Evolutionary conservation across 2,329 filamentous ascomycete genomes (phyloP).

Genomic region (Pezicula radicicola): DNA sequence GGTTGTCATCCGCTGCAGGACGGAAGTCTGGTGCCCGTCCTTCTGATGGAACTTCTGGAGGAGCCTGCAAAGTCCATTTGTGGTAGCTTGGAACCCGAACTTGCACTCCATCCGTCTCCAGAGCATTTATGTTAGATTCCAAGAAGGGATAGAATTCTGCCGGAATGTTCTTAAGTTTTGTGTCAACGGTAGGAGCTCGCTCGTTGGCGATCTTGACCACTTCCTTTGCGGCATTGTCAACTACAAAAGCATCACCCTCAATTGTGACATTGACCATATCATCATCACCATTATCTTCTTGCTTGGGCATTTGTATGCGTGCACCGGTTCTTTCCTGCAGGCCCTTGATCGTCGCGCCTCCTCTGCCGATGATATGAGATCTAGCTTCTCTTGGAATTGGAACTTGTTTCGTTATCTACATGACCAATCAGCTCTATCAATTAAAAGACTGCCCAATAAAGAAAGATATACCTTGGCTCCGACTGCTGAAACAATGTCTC

Average conservation of each 20-base stretch:
- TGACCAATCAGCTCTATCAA: slow-evolving; percentile 12
- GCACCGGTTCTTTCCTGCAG: slow-evolving; percentile 89
- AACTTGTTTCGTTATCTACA: slow-evolving; percentile 66
- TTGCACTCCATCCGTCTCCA: slow-evolving; percentile 75
- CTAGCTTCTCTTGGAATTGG: slow-evolving; percentile 80
- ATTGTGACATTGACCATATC: slow-evolving; percentile 80
- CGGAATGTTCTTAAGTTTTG: slow-evolving; percentile 80
- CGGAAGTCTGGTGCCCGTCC: slow-evolving; percentile 68
- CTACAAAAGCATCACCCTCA: slow-evolving; percentile 87
- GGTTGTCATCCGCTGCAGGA: slow-evolving; percentile 67
- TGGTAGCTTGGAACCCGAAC: slow-evolving; percentile 82
- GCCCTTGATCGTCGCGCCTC: slow-evolving; percentile 84
- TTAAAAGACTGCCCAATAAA: slow-evolving; percentile 1
- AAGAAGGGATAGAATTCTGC: slow-evolving; percentile 96
- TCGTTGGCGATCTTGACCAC: slow-evolving; percentile 88
- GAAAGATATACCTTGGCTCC: slow-evolving; percentile 65
- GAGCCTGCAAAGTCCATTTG: slow-evolving; percentile 65
- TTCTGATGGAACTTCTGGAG: slow-evolving; percentile 57
- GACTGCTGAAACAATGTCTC: slow-evolving; percentile 84
- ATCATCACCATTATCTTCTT: slow-evolving; percentile 80
- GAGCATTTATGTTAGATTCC: slow-evolving; percentile 61
- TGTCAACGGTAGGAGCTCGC: slow-evolving; percentile 75
- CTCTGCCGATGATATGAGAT: slow-evolving; percentile 89
- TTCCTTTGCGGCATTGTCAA: slow-evolving; percentile 76
- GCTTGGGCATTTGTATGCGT: slow-evolving; percentile 83